Conservation (phyloP, 1,284 basidiomycete genomes). For the Ustanciosporium gigantosporum region DNA sequence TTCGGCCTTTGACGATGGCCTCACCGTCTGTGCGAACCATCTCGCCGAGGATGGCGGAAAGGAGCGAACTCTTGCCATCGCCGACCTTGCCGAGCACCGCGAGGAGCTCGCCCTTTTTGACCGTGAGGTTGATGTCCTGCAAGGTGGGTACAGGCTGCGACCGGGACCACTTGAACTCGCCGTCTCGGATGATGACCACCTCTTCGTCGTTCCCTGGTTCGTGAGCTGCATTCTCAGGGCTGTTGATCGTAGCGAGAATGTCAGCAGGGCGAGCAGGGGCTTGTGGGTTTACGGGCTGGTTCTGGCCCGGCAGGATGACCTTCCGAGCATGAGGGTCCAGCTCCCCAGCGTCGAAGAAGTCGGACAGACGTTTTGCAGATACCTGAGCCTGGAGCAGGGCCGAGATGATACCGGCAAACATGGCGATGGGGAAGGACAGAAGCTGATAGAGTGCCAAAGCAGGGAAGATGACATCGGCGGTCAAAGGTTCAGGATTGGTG, state of each 20-base stretch:
- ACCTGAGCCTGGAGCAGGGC: constrained; percentile 57
- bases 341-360: constrained; percentile 70
- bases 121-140: constrained; percentile 41
- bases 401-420: constrained; percentile 62
- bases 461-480: constrained; percentile 66
- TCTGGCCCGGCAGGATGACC: constrained; percentile 26
- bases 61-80: constrained; percentile 54
- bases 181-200: constrained; percentile 44
- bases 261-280: constrained; percentile 21
- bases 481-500: constrained; percentile 69
- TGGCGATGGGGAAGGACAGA: constrained; percentile 74
- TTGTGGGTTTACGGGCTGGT: constrained; percentile 9
- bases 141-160: constrained; percentile 53
- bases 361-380: constrained; percentile 48
- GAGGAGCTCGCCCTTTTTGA: constrained; percentile 44
- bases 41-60: constrained; percentile 55
- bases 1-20: constrained; percentile 45
- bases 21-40: constrained; percentile 49
- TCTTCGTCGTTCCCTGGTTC: constrained; percentile 16
- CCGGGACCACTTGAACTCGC: constrained; percentile 70
- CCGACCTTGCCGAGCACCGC: constrained; percentile 59
- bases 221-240: constrained; percentile 6
- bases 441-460: constrained; percentile 63
- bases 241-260: constrained; percentile 15
- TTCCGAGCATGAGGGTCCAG: constrained; percentile 64